Base-by-base conservation (phyloP, 2,329 filamentous ascomycete genomes). In the Ophiocordyceps polyrhachis-furcata region DNA sequence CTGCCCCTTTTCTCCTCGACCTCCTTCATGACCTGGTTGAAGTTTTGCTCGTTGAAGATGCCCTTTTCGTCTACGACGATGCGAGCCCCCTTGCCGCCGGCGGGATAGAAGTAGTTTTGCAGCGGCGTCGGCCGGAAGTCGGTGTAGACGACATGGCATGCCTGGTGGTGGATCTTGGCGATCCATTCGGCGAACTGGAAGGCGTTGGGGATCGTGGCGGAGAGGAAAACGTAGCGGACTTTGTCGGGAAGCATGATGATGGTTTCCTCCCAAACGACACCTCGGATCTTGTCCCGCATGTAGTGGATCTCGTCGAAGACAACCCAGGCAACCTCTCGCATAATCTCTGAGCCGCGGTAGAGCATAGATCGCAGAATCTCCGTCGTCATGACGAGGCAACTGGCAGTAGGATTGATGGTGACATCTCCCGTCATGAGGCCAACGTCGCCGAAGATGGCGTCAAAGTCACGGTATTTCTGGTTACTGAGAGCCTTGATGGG, bases 121-220 rank as follows among this genome's bases (percentile, higher is more conserved):
- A 98, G 67, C 1, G 91, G 91, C 0, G 91, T 98, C 19, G 91
- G 91, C 58, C 91, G 78, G 70, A 96, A 98, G 64, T 98, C 89
- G 44, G 91, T 98, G 63, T 98, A 98, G 3, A 98, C 91, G 50
- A 98, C 93, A 70, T 98, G 93, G 53, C 91, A 98, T 7, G 91
- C 89, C 58, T 98, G 93, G 51, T 84, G 83, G 61, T 98, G 93
- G 47, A 89, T 96, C 66, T 96, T 96, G 54, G 84, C 87, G 55
- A 98, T 93, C 91, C 91, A 98, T 62, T 98, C 89, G 53, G 91
- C 91, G 56, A 98, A 98, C 62, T 98, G 91, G 76, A 96, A 95
- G 44, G 91, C 88, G 58, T 98, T 98, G 45, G 91, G 91, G 50
- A 98, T 98, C 2, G 93, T 98, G 50, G 91, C 91, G 29, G 93